phyloP scores from a whole-genome alignment of 352 stramenopile species.

The Thalassiosira exigua region DNA sequence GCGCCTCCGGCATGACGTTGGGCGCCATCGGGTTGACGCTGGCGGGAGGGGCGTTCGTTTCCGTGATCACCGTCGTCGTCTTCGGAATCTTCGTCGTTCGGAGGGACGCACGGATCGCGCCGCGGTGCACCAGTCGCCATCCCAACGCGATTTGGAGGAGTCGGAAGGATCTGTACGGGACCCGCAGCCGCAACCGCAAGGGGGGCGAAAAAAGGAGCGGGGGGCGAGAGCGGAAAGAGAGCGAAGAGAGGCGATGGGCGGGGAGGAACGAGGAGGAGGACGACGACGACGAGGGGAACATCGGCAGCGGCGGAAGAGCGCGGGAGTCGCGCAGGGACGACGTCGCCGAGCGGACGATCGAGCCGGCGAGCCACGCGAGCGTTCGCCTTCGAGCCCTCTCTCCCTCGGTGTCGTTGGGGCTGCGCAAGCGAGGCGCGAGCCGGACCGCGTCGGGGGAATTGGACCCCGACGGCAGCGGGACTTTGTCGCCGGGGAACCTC shows the following conservation, averaged over 20 bases:
- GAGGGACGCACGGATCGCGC: conserved; percentile 60
- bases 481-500: too few species aligned
- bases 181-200: neutral
- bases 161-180: conserved; percentile 30
- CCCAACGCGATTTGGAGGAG: conserved; percentile 65
- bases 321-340: too few species aligned
- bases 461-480: too few species aligned
- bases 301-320: too few species aligned
- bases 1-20: conserved; percentile 53
- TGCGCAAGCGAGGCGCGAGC: too few species aligned
- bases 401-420: too few species aligned
- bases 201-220: neutral
- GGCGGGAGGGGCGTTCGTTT: conserved; percentile 26
- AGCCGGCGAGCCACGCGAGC: too few species aligned
- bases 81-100: conserved; percentile 63
- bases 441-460: too few species aligned
- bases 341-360: too few species aligned
- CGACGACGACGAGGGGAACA: neutral
- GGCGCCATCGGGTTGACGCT: conserved; percentile 57
- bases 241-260: neutral
- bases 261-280: conserved; percentile 37
- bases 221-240: too few species aligned
- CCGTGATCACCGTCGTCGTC: conserved; percentile 41
- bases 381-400: too few species aligned
- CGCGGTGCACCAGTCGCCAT: conserved; percentile 65